Percentiles rank a stretch among this genome's conserved stretches.
These are phyloP conservation scores for Botrytis aclada DNA, from an alignment of 2,329 filamentous ascomycete genomes.

Conservation along the genomic window DNA sequence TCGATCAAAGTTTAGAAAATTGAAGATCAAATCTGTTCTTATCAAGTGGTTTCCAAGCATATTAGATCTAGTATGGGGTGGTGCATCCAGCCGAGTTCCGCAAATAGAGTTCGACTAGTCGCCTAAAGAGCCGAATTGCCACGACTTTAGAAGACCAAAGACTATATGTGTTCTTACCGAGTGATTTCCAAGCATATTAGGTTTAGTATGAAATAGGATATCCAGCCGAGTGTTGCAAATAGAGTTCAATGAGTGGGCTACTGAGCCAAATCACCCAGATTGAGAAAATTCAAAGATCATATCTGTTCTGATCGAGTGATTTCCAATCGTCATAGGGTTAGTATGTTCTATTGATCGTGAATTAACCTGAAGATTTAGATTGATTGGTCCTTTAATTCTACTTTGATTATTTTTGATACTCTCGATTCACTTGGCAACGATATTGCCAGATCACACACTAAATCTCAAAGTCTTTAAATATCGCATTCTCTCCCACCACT, in stretches of 20 bases:
- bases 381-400: not conserved
- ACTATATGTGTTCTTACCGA: too few species aligned
- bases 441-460: not conserved
- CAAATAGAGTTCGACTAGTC: not conserved
- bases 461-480: not conserved
- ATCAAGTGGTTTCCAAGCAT: too few species aligned
- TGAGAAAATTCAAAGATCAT: not conserved
- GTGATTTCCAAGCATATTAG: too few species aligned
- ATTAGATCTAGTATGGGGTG: too few species aligned
- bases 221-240: too few species aligned
- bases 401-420: not conserved
- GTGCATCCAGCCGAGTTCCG: not conserved
- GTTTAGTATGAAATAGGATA: too few species aligned
- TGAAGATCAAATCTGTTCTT: too few species aligned
- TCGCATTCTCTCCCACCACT: too few species aligned
- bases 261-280: too few species aligned
- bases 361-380: not conserved
- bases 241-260: too few species aligned
- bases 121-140: not conserved
- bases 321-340: not conserved
- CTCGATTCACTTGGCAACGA: too few species aligned
- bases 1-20: too few species aligned
- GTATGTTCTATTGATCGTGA: not conserved
- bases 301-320: not conserved
- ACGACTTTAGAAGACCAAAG: not conserved